Percentiles rank a stretch among this genome's conserved stretches.
phyloP scores from a whole-genome alignment of 2,329 filamentous ascomycete genomes.

The Cladosporium sp. region DNA sequence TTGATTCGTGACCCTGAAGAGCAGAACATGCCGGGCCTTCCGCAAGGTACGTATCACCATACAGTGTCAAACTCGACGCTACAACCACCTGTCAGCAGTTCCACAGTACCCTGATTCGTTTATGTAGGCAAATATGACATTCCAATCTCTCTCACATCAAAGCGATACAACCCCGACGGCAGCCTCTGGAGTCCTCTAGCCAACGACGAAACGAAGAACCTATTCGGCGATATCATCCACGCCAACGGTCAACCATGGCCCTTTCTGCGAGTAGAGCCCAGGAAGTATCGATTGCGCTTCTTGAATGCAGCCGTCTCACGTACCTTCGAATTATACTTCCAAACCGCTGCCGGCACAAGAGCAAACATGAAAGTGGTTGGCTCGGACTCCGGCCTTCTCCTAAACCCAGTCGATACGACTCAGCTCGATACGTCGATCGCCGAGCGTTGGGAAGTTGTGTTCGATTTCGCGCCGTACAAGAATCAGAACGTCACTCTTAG shows the following conservation, averaged over 20 bases:
- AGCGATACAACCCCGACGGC: conserved; percentile 56
- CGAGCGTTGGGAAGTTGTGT: conserved; percentile 60
- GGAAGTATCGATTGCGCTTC: conserved; percentile 61
- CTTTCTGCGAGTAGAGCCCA: conserved; percentile 58
- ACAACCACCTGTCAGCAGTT: not conserved
- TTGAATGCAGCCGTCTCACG: conserved; percentile 53
- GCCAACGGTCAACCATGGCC: conserved; percentile 64
- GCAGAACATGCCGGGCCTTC: conserved; percentile 50
- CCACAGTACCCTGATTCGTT: not conserved
- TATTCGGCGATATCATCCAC: conserved; percentile 60
- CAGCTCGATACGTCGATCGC: conserved; percentile 55
- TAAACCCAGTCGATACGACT: conserved; percentile 47
- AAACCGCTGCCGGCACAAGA: conserved; percentile 33
- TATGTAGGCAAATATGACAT: conserved; percentile 52
- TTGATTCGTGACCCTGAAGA: conserved; percentile 56
- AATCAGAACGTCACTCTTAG: conserved; percentile 47
- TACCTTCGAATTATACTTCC: conserved; percentile 54
- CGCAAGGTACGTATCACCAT: conserved; percentile 31
- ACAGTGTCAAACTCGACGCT: not conserved
- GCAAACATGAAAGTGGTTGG: conserved; percentile 57
- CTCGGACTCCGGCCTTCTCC: conserved; percentile 57
- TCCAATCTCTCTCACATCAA: conserved; percentile 53
- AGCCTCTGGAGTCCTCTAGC: conserved; percentile 50
- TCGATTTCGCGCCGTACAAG: conserved; percentile 55
- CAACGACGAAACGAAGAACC: conserved; percentile 44